phyloP scores from a whole-genome alignment of 805 yeast species.

The Starmerella scarabaei region DNA sequence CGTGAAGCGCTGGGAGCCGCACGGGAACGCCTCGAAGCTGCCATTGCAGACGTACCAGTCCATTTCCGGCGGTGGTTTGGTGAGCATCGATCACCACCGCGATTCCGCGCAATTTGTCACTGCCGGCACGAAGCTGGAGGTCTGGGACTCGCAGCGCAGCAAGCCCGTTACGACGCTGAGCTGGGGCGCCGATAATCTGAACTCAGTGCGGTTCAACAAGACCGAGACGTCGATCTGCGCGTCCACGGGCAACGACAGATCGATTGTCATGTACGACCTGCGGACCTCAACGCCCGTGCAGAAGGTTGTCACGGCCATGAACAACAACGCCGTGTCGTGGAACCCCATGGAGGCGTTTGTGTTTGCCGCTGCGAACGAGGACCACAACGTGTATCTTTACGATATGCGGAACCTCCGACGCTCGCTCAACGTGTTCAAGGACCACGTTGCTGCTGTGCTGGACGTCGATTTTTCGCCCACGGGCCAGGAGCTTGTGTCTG shows the following conservation, averaged over 20 bases:
- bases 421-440: conserved; percentile 76
- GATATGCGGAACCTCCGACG: conserved; percentile 88
- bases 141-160: conserved; percentile 84
- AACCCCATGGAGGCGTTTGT: conserved; percentile 96
- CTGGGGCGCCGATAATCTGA: conserved; percentile 95
- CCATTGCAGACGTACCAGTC: conserved; percentile 69
- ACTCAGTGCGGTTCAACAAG: conserved; percentile 70
- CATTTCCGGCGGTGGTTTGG: conserved; percentile 54
- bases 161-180: conserved; percentile 64
- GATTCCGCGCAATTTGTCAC: conserved; percentile 67
- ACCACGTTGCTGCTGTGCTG: conserved; percentile 91
- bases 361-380: conserved; percentile 86
- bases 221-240: conserved; percentile 85
- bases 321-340: conserved; percentile 83
- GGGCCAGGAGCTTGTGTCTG: conserved; percentile 90
- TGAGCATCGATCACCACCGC: conserved; percentile 75
- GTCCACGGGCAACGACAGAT: conserved; percentile 72
- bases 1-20: conserved; percentile 69
- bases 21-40: conserved; percentile 35
- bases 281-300: conserved; percentile 88
- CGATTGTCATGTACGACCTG: conserved; percentile 78
- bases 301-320: conserved; percentile 66
- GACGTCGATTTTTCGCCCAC: conserved; percentile 94
- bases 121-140: conserved; percentile 76
- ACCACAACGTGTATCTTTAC: conserved; percentile 86